Percentiles rank a stretch among this genome's conserved stretches.
Evolutionary conservation across 257 asterid species (phyloP).

Genomic region (Asclepias syriaca): DNA sequence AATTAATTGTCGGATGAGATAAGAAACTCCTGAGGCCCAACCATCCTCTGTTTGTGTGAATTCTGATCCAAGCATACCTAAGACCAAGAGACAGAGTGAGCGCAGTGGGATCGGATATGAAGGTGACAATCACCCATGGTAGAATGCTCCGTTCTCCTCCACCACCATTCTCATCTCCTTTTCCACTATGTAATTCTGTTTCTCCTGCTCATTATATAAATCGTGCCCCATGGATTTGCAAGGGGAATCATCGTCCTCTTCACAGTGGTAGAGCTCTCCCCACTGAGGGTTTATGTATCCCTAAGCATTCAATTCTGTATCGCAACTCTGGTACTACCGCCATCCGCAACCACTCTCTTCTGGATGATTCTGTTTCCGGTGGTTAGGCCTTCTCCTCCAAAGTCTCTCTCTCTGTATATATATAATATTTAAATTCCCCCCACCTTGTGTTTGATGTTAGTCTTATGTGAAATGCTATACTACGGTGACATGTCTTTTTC

Average conservation of each 20-base stretch:
- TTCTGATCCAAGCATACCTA: too few relatives aligned
- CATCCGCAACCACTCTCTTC: conserved; percentile 1
- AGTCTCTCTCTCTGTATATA: neutral
- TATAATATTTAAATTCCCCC: neutral
- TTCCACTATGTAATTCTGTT: neutral
- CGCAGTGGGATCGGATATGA: neutral
- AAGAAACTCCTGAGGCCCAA: neutral
- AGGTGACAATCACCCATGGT: neutral
- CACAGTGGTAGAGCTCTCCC: neutral
- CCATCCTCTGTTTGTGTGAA: too few relatives aligned
- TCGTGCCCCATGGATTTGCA: neutral
- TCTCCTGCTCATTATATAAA: neutral
- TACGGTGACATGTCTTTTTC: neutral
- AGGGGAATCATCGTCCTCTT: neutral
- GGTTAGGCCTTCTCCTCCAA: neutral
- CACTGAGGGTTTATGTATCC: neutral
- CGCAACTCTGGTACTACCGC: too few relatives aligned
- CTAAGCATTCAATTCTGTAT: neutral
- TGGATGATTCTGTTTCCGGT: neutral
- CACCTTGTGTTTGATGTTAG: neutral
- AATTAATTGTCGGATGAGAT: neutral
- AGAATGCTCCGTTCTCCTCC: neutral
- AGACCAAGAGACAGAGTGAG: too few relatives aligned
- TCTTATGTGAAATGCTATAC: neutral
- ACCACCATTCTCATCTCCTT: neutral